Conservation (phyloP, 2,329 filamentous ascomycete genomes). For the Colletotrichum eleusines region DNA sequence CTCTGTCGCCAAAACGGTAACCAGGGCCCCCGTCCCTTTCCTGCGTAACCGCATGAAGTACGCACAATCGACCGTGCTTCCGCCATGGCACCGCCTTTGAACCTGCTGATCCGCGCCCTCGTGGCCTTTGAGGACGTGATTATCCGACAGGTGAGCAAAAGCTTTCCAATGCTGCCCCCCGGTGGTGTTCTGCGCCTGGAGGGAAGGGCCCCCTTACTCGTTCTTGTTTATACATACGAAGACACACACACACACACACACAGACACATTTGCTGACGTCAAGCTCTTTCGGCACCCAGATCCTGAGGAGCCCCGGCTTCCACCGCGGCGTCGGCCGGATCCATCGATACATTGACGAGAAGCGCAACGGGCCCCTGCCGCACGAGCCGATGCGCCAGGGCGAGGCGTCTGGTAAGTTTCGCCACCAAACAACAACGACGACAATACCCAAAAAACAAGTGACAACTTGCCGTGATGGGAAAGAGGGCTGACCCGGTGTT, state of each 20-base stretch:
- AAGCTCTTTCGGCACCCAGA: conserved; percentile 47
- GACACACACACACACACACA: no score
- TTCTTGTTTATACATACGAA: no score
- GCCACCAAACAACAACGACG: background rate
- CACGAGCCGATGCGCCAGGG: conserved; percentile 64
- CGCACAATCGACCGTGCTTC: no score
- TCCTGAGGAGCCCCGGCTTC: conserved; percentile 64
- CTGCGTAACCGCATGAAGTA: background rate
- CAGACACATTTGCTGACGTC: background rate
- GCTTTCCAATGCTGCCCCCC: background rate
- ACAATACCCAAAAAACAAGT: no score
- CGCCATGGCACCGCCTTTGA: conserved; percentile 32
- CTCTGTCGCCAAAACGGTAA: background rate
- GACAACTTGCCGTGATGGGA: background rate
- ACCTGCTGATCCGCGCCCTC: conserved; percentile 30
- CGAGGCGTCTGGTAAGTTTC: conserved; percentile 61
- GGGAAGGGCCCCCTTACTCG: no score
- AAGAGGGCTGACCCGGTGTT: conserved; percentile 9
- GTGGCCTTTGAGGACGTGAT: conserved; percentile 39
- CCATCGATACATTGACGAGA: conserved; percentile 63
- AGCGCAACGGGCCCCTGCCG: conserved; percentile 62
- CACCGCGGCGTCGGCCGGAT: conserved; percentile 66
- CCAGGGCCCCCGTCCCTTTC: background rate
- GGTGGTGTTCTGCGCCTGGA: no score
- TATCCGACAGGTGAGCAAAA: conserved; percentile 31